A percentile compares a stretch with the other conserved stretches of the same genome.
phyloP scores from a whole-genome alignment of 805 yeast species.

The Brettanomyces custersianus region DNA sequence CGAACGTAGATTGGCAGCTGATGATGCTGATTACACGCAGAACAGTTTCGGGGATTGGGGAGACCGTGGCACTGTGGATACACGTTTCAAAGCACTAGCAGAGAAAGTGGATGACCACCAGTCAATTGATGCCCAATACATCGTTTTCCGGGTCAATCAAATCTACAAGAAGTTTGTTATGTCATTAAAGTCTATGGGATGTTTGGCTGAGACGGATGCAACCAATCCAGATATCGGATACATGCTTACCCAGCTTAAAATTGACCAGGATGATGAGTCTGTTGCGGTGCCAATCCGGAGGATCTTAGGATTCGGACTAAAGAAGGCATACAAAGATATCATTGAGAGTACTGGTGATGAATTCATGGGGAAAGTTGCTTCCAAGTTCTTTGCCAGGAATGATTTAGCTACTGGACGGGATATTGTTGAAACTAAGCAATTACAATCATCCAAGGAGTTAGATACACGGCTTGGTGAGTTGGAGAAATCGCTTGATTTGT shows the following conservation, averaged over 20 bases:
- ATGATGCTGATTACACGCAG: not conserved
- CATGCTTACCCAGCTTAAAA: conserved; percentile 11
- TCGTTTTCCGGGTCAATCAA: conserved; percentile 28
- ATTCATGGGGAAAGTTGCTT: not conserved
- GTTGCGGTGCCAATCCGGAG: conserved; percentile 17
- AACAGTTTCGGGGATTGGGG: no score
- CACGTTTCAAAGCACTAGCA: not conserved
- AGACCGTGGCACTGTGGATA: conserved; percentile 28
- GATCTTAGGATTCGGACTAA: conserved; percentile 16
- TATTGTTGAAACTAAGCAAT: conserved; percentile 1
- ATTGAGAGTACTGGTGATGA: no score
- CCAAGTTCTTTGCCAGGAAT: conserved; percentile 9
- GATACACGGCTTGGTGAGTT: conserved; percentile 6
- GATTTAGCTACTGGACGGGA: conserved; percentile 12
- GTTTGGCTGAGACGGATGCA: conserved; percentile 12
- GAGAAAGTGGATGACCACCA: not conserved
- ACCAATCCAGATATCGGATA: conserved; percentile 13
- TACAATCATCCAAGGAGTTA: not conserved
- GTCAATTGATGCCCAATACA: conserved; percentile 21
- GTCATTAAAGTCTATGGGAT: conserved; percentile 36
- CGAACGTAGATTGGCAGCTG: not conserved
- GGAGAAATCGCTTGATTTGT: conserved; percentile 13
- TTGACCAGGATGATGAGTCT: conserved; percentile 7
- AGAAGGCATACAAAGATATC: no score
- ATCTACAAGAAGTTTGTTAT: conserved; percentile 34